Evolutionary conservation across 768 basidiomycete species (phyloP).

Genomic region (Boletus edulis): DNA sequence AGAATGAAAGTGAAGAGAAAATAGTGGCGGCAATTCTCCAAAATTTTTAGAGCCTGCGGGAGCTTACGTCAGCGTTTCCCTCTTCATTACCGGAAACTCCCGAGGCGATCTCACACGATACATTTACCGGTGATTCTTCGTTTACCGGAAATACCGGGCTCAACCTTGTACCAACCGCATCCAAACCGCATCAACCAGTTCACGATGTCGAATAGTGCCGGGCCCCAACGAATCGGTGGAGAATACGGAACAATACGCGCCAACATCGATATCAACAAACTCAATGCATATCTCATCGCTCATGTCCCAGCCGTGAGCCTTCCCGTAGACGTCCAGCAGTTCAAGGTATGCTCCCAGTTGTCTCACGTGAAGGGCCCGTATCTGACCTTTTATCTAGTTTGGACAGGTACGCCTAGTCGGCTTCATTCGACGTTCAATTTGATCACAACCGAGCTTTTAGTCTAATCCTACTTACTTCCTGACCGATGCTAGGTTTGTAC

Average conservation of each 20-base stretch:
- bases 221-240: slow-evolving; percentile 57
- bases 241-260: slow-evolving; percentile 76
- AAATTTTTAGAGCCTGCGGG: slow-evolving; percentile 44
- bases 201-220: slow-evolving; percentile 20
- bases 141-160: too few species aligned
- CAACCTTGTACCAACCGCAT: too few species aligned
- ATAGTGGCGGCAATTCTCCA: slow-evolving; percentile 36
- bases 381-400: slow-evolving; percentile 49
- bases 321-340: slow-evolving; percentile 85
- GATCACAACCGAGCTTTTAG: slow-evolving; percentile 37
- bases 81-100: slow-evolving; percentile 12
- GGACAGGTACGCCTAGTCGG: slow-evolving; percentile 63
- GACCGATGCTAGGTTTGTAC: slow-evolving; percentile 64
- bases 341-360: slow-evolving; percentile 59
- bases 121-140: neutral
- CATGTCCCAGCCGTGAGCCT: slow-evolving; percentile 53
- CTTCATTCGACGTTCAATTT: neutral
- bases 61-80: slow-evolving; percentile 25
- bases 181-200: too few species aligned
- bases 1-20: slow-evolving; percentile 33
- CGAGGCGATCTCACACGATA: slow-evolving; percentile 9
- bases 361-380: neutral
- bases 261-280: slow-evolving; percentile 56
- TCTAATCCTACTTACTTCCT: slow-evolving; percentile 98
- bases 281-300: slow-evolving; percentile 63